Conservation (phyloP, 2,329 filamentous ascomycete genomes). For the Claviceps sorghi region DNA sequence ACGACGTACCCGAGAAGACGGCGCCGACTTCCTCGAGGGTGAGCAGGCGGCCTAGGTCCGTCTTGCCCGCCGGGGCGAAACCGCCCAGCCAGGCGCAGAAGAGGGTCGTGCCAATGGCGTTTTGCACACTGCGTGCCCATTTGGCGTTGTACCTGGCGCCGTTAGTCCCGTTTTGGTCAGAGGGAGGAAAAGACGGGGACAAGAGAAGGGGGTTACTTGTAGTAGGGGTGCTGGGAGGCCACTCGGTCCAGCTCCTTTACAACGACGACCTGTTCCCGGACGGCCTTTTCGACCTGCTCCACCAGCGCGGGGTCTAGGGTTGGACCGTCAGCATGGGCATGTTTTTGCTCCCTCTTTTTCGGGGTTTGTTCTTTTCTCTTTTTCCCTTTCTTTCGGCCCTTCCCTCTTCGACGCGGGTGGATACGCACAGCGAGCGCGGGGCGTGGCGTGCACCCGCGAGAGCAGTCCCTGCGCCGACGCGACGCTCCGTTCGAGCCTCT, state of each 20-base stretch:
- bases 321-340: conserved; percentile 3
- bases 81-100: conserved; percentile 67
- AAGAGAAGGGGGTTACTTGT: conserved; percentile 49
- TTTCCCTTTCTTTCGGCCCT: too few relatives aligned
- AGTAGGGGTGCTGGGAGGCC: conserved; percentile 83
- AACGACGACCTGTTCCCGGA: conserved; percentile 57
- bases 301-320: conserved; percentile 48
- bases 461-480: conserved; percentile 69
- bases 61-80: conserved; percentile 29
- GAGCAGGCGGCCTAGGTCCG: conserved; percentile 51
- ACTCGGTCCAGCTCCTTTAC: conserved; percentile 55
- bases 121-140: conserved; percentile 76
- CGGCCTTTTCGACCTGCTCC: conserved; percentile 52
- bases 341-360: not conserved
- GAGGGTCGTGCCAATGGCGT: conserved; percentile 47
- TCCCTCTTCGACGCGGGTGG: too few relatives aligned
- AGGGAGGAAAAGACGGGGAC: too few relatives aligned
- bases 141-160: conserved; percentile 57
- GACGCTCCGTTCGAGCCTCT: conserved; percentile 70
- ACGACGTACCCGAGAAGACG: conserved; percentile 56
- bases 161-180: not conserved
- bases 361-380: too few relatives aligned
- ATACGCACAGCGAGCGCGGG: conserved; percentile 37
- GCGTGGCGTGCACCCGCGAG: conserved; percentile 79
- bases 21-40: conserved; percentile 79